Conservation (phyloP, 768 basidiomycete genomes). For the Collybiopsis confluens region DNA sequence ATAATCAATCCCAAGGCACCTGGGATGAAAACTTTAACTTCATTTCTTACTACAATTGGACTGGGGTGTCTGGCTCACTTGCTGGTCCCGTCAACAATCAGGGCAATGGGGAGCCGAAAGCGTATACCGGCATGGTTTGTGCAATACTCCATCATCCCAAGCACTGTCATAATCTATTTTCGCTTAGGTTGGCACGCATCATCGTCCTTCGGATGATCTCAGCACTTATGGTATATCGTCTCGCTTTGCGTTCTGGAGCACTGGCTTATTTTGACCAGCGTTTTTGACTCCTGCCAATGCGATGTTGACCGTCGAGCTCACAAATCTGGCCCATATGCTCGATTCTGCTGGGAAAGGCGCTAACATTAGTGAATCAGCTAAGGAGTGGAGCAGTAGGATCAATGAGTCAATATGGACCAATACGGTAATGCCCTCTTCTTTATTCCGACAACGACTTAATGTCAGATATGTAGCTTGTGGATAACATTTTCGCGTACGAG, state of each 20-base stretch:
- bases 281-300: constrained; percentile 79
- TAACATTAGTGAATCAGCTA: constrained; percentile 52
- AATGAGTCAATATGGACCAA: constrained; percentile 57
- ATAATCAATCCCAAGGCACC: constrained; percentile 70
- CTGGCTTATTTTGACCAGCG: constrained; percentile 31
- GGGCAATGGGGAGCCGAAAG: constrained; percentile 75
- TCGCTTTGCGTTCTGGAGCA: not conserved
- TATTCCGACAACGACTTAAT: not conserved
- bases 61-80: constrained; percentile 61
- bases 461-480: constrained; percentile 44
- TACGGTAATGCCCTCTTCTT: constrained; percentile 38
- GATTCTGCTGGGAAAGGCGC: constrained; percentile 42
- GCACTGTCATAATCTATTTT: too few species aligned
- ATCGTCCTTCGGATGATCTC: constrained; percentile 74
- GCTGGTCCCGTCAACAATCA: constrained; percentile 60
- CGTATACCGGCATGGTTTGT: constrained; percentile 56
- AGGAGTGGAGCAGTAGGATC: constrained; percentile 54
- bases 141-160: constrained; percentile 15
- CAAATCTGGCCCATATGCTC: constrained; percentile 55
- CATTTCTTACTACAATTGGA: constrained; percentile 81
- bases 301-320: constrained; percentile 74
- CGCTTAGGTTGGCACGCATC: constrained; percentile 72
- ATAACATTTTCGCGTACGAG: constrained; percentile 74
- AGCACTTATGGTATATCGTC: constrained; percentile 50
- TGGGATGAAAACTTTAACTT: constrained; percentile 71